phyloP scores from a whole-genome alignment of 805 yeast genomes.

The Wickerhamiella galacta region DNA sequence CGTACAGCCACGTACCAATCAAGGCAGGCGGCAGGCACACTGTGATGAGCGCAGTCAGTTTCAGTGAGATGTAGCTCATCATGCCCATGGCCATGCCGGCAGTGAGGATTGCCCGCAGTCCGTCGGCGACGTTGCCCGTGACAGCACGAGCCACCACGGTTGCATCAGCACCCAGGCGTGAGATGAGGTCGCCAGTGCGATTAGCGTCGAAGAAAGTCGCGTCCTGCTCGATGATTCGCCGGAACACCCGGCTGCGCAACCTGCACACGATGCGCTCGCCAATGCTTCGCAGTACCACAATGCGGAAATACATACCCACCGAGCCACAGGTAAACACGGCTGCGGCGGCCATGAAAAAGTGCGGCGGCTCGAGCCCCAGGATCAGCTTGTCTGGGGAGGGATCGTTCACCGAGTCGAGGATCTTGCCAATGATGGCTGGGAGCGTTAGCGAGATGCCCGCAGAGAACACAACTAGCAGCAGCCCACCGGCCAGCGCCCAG shows the following conservation, averaged over 20 bases:
- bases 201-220: conserved; percentile 79
- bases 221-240: conserved; percentile 67
- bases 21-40: conserved; percentile 71
- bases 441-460: conserved; percentile 68
- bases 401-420: conserved; percentile 51
- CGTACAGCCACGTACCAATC: conserved; percentile 65
- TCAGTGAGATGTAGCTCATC: conserved; percentile 80
- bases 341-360: conserved; percentile 47
- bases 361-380: conserved; percentile 43
- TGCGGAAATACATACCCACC: conserved; percentile 62
- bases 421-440: conserved; percentile 73
- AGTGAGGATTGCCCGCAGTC: conserved; percentile 66
- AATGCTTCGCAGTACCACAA: conserved; percentile 53
- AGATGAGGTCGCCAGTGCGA: conserved; percentile 80
- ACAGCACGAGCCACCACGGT: conserved; percentile 73
- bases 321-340: conserved; percentile 59
- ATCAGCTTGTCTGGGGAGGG: conserved; percentile 22
- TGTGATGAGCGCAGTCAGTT: conserved; percentile 68
- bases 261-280: conserved; percentile 84
- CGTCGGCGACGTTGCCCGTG: conserved; percentile 82
- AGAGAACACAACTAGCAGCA: conserved; percentile 45
- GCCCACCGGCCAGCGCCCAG: conserved; percentile 40
- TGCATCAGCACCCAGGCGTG: conserved; percentile 76
- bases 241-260: conserved; percentile 58
- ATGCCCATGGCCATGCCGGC: conserved; percentile 77